A percentile compares a stretch with the other conserved stretches of the same genome.
These are phyloP conservation scores for Suhomyces bolitotheri DNA, from an alignment of 1,139 yeast species.

Conservation along the genomic window DNA sequence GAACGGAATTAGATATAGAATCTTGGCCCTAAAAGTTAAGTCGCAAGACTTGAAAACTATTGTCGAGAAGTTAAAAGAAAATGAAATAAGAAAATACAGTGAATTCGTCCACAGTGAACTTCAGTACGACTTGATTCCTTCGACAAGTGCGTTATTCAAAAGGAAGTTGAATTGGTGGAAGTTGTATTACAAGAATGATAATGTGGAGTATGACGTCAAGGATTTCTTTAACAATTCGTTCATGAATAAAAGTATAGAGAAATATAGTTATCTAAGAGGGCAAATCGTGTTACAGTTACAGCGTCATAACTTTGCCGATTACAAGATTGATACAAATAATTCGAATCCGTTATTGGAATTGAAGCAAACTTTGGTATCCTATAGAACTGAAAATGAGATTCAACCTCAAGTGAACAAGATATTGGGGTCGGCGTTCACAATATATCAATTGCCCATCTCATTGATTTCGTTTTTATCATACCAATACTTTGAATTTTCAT, in stretches of 20 bases:
- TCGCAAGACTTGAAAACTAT: slow-evolving; percentile 10
- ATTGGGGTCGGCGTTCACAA: slow-evolving; percentile 33
- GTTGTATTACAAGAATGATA: slow-evolving; percentile 45
- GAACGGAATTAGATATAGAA: slow-evolving; percentile 21
- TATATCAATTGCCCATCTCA: slow-evolving; percentile 44
- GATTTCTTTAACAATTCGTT: slow-evolving; percentile 39
- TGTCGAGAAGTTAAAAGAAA: slow-evolving; percentile 13
- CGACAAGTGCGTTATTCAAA: slow-evolving; percentile 31
- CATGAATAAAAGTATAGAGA: slow-evolving; percentile 43
- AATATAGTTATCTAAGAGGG: slow-evolving; percentile 41
- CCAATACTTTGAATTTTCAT: slow-evolving; percentile 36
- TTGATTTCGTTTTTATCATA: slow-evolving; percentile 34
- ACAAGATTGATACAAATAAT: slow-evolving; percentile 1
- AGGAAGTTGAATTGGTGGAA: slow-evolving; percentile 45
- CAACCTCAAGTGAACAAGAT: slow-evolving; percentile 41
- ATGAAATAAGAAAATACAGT: slow-evolving; percentile 33
- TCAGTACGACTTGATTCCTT: slow-evolving; percentile 37
- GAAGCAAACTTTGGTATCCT: slow-evolving; percentile 32
- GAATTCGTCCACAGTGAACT: slow-evolving; percentile 40
- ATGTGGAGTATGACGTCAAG: slow-evolving; percentile 47
- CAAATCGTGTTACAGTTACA: slow-evolving; percentile 24
- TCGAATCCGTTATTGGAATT: slow-evolving; percentile 36
- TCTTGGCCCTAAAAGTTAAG: neutral
- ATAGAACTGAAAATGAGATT: slow-evolving; percentile 31
- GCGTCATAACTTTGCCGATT: slow-evolving; percentile 24